Percentiles rank a stretch among this genome's conserved stretches.
phyloP scores from a whole-genome alignment of 2,329 filamentous ascomycete species.

The Claviceps sp. region DNA sequence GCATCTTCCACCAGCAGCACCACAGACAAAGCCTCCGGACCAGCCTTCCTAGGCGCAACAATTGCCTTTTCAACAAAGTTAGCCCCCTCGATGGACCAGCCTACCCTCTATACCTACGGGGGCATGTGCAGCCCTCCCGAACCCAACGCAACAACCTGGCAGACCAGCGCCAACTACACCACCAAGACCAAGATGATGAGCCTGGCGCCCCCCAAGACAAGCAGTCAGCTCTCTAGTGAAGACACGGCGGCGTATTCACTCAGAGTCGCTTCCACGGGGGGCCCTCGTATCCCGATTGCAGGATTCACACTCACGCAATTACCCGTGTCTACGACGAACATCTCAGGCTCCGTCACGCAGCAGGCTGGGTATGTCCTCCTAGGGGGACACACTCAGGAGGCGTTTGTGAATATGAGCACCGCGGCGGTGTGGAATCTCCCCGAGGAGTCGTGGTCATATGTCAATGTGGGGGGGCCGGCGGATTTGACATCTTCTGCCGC shows the following conservation, averaged over 20 bases:
- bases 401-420: slow-evolving; percentile 91
- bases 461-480: slow-evolving; percentile 42
- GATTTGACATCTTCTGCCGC: slow-evolving; percentile 2
- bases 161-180: slow-evolving; percentile 61
- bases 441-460: slow-evolving; percentile 74
- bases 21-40: slow-evolving; percentile 11
- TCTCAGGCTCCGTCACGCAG: slow-evolving; percentile 51
- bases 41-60: slow-evolving; percentile 39
- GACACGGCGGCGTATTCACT: slow-evolving; percentile 19
- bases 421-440: slow-evolving; percentile 79
- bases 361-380: slow-evolving; percentile 69
- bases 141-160: slow-evolving; percentile 40
- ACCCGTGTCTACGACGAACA: slow-evolving; percentile 54
- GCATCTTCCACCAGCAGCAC: slow-evolving; percentile 1
- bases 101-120: slow-evolving; percentile 63
- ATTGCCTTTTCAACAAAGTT: slow-evolving; percentile 55
- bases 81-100: slow-evolving; percentile 36
- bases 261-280: slow-evolving; percentile 30
- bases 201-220: slow-evolving; percentile 33
- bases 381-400: slow-evolving; percentile 69
- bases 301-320: slow-evolving; percentile 75
- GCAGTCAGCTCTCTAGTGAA: no score
- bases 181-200: slow-evolving; percentile 63
- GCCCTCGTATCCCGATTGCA: slow-evolving; percentile 65
- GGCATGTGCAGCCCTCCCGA: slow-evolving; percentile 64